phyloP scores from a whole-genome alignment of 257 asterid genomes.

The Salvia miltiorrhiza region DNA sequence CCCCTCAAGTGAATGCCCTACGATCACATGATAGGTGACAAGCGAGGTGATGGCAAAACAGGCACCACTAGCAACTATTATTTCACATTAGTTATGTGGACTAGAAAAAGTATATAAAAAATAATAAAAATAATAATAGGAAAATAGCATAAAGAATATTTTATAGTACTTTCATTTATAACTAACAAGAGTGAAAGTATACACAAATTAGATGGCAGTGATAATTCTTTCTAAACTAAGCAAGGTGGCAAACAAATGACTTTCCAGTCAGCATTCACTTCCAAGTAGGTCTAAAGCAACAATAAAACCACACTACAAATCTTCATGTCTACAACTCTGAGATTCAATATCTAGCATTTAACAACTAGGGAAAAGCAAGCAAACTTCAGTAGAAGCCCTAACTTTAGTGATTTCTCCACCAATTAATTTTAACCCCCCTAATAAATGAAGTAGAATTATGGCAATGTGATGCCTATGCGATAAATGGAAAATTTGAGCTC shows the following conservation, averaged over 20 bases:
- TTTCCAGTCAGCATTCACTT: too few relatives aligned
- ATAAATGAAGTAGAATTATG: slow-evolving; percentile 3
- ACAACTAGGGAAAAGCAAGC: slow-evolving; percentile 1
- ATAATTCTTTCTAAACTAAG: background rate
- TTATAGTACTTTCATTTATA: too few relatives aligned
- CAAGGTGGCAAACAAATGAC: too few relatives aligned
- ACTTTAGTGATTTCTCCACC: background rate
- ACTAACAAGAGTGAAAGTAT: too few relatives aligned
- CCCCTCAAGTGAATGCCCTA: too few relatives aligned
- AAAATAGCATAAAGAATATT: too few relatives aligned
- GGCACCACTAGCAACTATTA: too few relatives aligned
- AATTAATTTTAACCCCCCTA: background rate
- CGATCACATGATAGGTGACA: too few relatives aligned
- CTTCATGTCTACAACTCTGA: background rate
- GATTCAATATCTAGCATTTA: background rate
- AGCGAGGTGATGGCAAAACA: too few relatives aligned
- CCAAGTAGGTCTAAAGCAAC: background rate
- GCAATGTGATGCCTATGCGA: background rate
- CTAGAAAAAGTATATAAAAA: too few relatives aligned
- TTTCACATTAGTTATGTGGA: too few relatives aligned
- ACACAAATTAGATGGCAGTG: background rate
- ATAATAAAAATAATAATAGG: too few relatives aligned
- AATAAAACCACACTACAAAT: background rate
- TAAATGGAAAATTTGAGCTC: slow-evolving; percentile 8
- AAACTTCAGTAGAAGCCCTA: background rate